phyloP scores from a whole-genome alignment of 148 eudicot species.

The Silene uniflora region DNA sequence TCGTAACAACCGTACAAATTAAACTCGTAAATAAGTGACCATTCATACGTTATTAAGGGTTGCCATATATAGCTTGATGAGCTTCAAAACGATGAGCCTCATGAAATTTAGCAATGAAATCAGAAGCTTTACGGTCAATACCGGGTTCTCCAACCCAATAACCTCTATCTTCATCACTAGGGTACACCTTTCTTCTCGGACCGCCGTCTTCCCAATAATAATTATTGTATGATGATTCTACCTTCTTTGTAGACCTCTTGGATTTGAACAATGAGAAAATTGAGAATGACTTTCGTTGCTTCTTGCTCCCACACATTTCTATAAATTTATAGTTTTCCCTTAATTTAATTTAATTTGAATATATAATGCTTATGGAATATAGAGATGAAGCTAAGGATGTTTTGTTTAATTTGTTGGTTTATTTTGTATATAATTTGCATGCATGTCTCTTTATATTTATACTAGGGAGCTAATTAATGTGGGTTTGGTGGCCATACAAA shows the following conservation, averaged over 20 bases:
- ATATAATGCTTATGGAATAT: background rate
- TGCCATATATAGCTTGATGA: slow-evolving; percentile 23
- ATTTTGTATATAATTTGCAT: background rate
- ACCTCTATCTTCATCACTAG: slow-evolving; percentile 62
- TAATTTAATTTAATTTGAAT: background rate
- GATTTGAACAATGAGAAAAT: slow-evolving; percentile 38
- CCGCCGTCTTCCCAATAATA: slow-evolving; percentile 25
- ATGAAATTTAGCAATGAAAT: slow-evolving; percentile 38
- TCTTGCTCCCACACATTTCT: slow-evolving; percentile 36
- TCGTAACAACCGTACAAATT: no score
- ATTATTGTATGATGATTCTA: background rate
- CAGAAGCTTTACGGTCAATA: slow-evolving; percentile 39
- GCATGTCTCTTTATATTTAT: slow-evolving; percentile 23
- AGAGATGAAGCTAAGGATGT: no score
- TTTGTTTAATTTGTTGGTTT: background rate
- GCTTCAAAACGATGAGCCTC: slow-evolving; percentile 31
- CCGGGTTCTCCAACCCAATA: slow-evolving; percentile 49
- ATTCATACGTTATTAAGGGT: slow-evolving; percentile 12
- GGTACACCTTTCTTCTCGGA: slow-evolving; percentile 40
- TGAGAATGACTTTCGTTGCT: slow-evolving; percentile 37
- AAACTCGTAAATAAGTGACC: no score
- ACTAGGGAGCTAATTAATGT: background rate
- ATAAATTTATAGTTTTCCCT: background rate
- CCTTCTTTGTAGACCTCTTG: slow-evolving; percentile 14
- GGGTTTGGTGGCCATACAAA: no score